These are phyloP conservation scores for Coemansia sp. DNA, from an alignment of 192 early-diverging fungal species.

Conservation along the genomic window DNA sequence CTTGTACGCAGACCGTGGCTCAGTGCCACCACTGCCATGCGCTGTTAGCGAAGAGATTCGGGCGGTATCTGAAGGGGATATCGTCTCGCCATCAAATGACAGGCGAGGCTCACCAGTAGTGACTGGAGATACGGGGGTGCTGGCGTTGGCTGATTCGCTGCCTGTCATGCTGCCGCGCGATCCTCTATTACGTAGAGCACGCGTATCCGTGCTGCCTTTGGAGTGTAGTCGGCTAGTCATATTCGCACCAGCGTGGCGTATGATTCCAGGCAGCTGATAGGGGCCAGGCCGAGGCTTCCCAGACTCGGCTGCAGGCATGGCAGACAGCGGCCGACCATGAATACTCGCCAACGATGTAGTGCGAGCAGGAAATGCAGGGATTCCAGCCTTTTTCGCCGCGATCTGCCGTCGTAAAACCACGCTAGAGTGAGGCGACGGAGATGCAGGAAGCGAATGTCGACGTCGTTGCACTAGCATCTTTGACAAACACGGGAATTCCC, in stretches of 20 bases:
- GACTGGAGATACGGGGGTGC: slow-evolving; percentile 29
- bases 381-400: slow-evolving; percentile 23
- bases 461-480: slow-evolving; percentile 27
- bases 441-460: slow-evolving; percentile 13
- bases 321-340: slow-evolving; percentile 21
- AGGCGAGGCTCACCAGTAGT: slow-evolving; percentile 25
- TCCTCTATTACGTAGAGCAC: slow-evolving; percentile 14
- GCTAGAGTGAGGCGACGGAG: slow-evolving; percentile 23
- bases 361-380: slow-evolving; percentile 33
- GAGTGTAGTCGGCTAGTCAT: slow-evolving; percentile 14
- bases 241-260: slow-evolving; percentile 5
- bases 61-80: slow-evolving; percentile 17
- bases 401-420: slow-evolving; percentile 32
- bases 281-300: slow-evolving; percentile 23
- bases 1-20: slow-evolving; percentile 7
- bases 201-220: slow-evolving; percentile 14
- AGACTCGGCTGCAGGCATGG: slow-evolving; percentile 4
- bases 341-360: slow-evolving; percentile 1
- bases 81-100: slow-evolving; percentile 45
- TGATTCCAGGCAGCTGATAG: slow-evolving; percentile 18
- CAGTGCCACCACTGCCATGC: neutral
- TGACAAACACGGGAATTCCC: slow-evolving; percentile 18
- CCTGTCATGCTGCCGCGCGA: slow-evolving; percentile 35
- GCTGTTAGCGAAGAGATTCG: slow-evolving; percentile 31
- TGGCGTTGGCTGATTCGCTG: slow-evolving; percentile 19